A percentile compares a stretch with the other conserved stretches of the same genome.
Conservation (phyloP, 2,329 filamentous ascomycete species). For the Aureobasidium sp. region DNA sequence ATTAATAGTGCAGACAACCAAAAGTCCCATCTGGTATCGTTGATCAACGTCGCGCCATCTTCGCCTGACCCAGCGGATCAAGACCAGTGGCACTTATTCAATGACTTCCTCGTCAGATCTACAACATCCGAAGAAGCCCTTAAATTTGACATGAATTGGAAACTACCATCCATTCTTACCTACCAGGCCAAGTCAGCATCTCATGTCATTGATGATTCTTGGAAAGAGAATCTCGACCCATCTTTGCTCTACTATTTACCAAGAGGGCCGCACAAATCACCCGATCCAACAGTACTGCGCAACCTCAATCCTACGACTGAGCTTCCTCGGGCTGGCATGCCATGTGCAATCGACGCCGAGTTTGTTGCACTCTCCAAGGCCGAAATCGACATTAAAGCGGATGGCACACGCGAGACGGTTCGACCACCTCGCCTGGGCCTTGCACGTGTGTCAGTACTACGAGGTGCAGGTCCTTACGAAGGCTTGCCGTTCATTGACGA, state of each 20-base stretch:
- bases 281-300: slow-evolving; percentile 49
- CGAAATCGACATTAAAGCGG: slow-evolving; percentile 92
- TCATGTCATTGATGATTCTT: slow-evolving; percentile 74
- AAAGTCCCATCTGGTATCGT: slow-evolving; percentile 82
- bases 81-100: slow-evolving; percentile 90
- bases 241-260: slow-evolving; percentile 60
- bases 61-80: slow-evolving; percentile 50
- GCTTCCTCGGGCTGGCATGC: slow-evolving; percentile 54
- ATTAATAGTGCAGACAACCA: slow-evolving; percentile 80
- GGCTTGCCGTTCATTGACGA: slow-evolving; percentile 91
- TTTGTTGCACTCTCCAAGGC: slow-evolving; percentile 90
- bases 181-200: slow-evolving; percentile 78
- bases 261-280: slow-evolving; percentile 29
- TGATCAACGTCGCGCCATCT: slow-evolving; percentile 72
- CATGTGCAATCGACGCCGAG: slow-evolving; percentile 89
- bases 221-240: slow-evolving; percentile 79
- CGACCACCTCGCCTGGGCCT: slow-evolving; percentile 83
- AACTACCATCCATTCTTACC: slow-evolving; percentile 76
- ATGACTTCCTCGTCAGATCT: slow-evolving; percentile 85
- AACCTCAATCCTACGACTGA: slow-evolving; percentile 53
- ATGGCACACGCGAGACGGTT: slow-evolving; percentile 85
- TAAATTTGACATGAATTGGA: slow-evolving; percentile 85
- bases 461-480: slow-evolving; percentile 68
- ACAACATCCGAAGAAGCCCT: slow-evolving; percentile 76
- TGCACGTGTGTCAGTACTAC: slow-evolving; percentile 84